Evolutionary conservation across 176 grass and related monocot species (phyloP), one percentile per base, ranked within the genome.

Genomic region (Zoysia japonica): DNA sequence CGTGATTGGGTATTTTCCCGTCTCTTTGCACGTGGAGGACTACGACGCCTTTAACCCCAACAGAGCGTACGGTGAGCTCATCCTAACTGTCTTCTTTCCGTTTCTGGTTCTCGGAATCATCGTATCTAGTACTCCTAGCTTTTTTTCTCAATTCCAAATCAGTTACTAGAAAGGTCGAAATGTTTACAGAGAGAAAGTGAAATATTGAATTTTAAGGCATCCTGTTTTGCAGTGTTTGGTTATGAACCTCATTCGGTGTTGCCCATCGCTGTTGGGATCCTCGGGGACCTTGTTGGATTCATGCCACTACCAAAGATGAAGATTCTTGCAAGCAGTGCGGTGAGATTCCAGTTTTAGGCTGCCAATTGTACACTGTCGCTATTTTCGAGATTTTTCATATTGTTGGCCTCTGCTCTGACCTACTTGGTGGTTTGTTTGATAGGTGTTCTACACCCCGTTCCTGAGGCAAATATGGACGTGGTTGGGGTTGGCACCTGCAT

Each of bases 381-480:
- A 41, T 43, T 40, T 36, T 6, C 13, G 76, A 71, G 28, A 28
- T 28, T 28, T 74, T 49, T 51, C 57, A 37, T 9, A 64, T 20
- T 60, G 1, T 71, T 52, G 15, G 38, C 59, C 16, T 59, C 39
- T 51, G 71, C 41, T 64, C 61, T 92, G 61, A 55, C 20, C 51
- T 28, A 28, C 28, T 28, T 44, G 49, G 10, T 84, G 4, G 15
- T 39, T 67, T 61, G 37, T 50, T 75, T 68, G 79, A 9, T 84
- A 97, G 94, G 92, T 98, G 81, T 98, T 98, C 82, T 93, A 93
- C 62, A 98, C 95, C 35, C 95, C 92, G 10, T 90, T 98, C 89
- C 77, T 98, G 40, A 94, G 95, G 85, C 95, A 98, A 41, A 83
- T 94, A 70, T 98, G 95, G 95, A 91, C 90, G 2, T 98, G 95